Conservation (phyloP, 139 green algal species). For the Trebouxia sp. region DNA sequence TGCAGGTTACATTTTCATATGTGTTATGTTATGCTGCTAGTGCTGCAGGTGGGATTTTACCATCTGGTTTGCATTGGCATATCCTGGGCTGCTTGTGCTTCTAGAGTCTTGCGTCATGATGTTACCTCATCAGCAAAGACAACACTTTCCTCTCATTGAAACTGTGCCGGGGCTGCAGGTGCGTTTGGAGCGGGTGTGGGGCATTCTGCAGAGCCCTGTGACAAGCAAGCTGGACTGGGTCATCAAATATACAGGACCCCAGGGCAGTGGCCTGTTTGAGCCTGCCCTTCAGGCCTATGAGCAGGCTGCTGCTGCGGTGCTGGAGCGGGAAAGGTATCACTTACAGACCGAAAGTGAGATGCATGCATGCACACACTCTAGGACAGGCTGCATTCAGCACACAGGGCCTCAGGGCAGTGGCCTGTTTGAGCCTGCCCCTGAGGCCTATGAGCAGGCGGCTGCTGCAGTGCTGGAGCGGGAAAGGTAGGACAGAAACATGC, state of each 20-base stretch:
- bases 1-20: background rate
- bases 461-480: conserved; percentile 22
- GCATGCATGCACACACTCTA: too few relatives aligned
- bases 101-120: background rate
- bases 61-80: too few relatives aligned
- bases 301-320: conserved; percentile 13
- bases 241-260: conserved; percentile 2
- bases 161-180: background rate
- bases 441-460: conserved; percentile 7
- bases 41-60: background rate
- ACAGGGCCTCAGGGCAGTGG: background rate
- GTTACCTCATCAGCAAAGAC: background rate
- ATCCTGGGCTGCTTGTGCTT: background rate
- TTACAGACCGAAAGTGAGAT: too few relatives aligned
- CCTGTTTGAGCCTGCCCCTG: conserved; percentile 24
- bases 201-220: conserved; percentile 6
- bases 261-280: conserved; percentile 15
- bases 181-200: conserved; percentile 21
- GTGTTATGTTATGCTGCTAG: background rate
- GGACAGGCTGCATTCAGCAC: too few relatives aligned
- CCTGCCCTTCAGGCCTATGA: conserved; percentile 14
- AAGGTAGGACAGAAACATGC: too few relatives aligned
- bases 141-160: background rate
- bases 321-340: conserved; percentile 16
- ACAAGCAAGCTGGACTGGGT: conserved; percentile 21